phyloP scores from a whole-genome alignment of 2,329 filamentous ascomycete genomes.

The Clarireedia sp. region DNA sequence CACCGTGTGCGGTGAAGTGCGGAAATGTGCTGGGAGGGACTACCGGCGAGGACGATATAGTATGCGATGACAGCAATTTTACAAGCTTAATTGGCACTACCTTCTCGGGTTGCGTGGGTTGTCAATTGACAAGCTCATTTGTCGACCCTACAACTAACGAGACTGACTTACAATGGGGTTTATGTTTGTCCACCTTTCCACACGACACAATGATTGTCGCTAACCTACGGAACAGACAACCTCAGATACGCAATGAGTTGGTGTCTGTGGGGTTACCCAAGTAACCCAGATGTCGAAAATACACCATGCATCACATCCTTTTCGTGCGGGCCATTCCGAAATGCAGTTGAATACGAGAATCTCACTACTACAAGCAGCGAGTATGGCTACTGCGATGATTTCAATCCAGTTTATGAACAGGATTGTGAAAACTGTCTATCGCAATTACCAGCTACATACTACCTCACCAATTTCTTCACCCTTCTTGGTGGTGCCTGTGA shows the following conservation, averaged over 20 bases:
- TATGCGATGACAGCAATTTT: constrained; percentile 18
- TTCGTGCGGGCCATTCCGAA: constrained; percentile 43
- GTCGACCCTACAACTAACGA: constrained; percentile 31
- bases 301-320: constrained; percentile 45
- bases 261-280: constrained; percentile 46
- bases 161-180: constrained; percentile 45
- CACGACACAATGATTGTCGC: neutral
- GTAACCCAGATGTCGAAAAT: constrained; percentile 34
- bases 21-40: constrained; percentile 25
- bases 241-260: constrained; percentile 46
- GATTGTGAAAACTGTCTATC: constrained; percentile 46
- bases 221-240: constrained; percentile 39
- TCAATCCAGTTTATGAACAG: constrained; percentile 23
- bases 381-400: constrained; percentile 46
- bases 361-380: constrained; percentile 35
- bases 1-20: constrained; percentile 25
- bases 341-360: constrained; percentile 42
- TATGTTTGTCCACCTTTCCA: constrained; percentile 40
- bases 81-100: constrained; percentile 12
- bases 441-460: constrained; percentile 31
- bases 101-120: constrained; percentile 23
- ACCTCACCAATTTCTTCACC: constrained; percentile 46
- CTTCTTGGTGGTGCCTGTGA: constrained; percentile 41
- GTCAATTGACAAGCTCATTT: constrained; percentile 38
- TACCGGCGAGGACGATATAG: constrained; percentile 22